Base-by-base conservation (phyloP, 441 rosid species). In the Croton laevigatus region DNA sequence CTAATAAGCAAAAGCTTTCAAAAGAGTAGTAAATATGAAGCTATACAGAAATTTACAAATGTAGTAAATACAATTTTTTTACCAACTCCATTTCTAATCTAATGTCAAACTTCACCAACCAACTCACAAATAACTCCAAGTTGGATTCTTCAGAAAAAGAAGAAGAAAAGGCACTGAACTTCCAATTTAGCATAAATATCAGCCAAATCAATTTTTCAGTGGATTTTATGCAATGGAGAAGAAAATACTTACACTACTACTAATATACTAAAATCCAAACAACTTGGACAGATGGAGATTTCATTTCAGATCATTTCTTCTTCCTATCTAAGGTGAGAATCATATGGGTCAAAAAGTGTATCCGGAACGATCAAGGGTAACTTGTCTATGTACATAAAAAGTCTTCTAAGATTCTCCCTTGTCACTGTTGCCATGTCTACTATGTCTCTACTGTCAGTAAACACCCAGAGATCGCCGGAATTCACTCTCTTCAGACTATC, bases 401-500 rank as follows among this genome's bases (percentile, higher is more conserved):
- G 83, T 72, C 90, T 82, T 66, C 83, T 74, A 0, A 84, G 86
- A 71, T 88, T 86, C 83, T 88, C 92, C 73, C 84, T 73, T 0
- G 79, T 75, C 66, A 88, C 80, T 0, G 88, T 84, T 42, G 79
- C 84, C 80, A 74, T 72, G 79, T 88, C 92, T 1, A 84, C 76
- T 34, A 81, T 72, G 59, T 86, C 90, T 71, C 74, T 76, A 79
- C 82, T 69, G 73, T 84, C 88, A 1, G 81, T 80, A 16, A 70
- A 80, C 14, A 86, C 73, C 92, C 92, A 88, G 37, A 88, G 85
- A 69, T 88, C 92, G 17, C 85, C 84, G 0, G 92, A 88, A 73
- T 86, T 80, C 59, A 88, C 90, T 79, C 90, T 84, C 79, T 86
- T 86, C 16, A 88, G 83, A 78, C 83, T 81, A 71, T 86, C 88